Evolutionary conservation across 352 stramenopile genomes (phyloP).

Genomic region (Elongisporangium undulatum): DNA sequence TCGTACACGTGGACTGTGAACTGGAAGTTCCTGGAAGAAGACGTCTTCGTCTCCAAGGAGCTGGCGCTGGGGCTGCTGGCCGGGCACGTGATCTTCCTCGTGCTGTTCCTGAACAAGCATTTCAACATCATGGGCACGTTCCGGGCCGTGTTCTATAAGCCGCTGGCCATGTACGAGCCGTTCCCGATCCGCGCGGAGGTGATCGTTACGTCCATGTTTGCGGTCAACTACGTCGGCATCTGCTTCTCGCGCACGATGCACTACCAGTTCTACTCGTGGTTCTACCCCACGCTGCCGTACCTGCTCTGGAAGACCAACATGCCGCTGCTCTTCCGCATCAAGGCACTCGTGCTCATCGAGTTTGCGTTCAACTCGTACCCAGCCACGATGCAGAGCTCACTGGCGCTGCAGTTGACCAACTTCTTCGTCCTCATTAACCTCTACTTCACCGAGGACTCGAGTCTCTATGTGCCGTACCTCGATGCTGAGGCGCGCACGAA

Average conservation of each 20-base stretch:
- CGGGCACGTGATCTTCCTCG: conserved; percentile 65
- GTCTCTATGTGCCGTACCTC: conserved; percentile 68
- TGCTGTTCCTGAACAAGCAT: conserved; percentile 79
- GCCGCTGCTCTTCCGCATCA: conserved; percentile 75
- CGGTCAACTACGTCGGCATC: conserved; percentile 96
- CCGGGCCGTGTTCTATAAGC: conserved; percentile 63
- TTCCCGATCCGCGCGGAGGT: conserved; percentile 82
- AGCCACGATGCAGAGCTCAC: conserved; percentile 87
- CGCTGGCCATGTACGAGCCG: conserved; percentile 66
- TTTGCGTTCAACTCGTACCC: conserved; percentile 97
- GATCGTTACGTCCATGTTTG: conserved; percentile 84
- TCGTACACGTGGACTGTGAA: conserved; percentile 99
- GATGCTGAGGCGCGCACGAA: conserved; percentile 68
- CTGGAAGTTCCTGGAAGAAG: conserved; percentile 90
- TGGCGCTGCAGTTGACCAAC: conserved; percentile 92
- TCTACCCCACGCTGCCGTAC: conserved; percentile 95
- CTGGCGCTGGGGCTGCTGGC: conserved; percentile 56
- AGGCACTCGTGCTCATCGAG: conserved; percentile 80
- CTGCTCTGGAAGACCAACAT: conserved; percentile 90
- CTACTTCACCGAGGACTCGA: conserved; percentile 62
- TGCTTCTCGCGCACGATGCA: conserved; percentile 96
- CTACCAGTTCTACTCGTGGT: conserved; percentile 98
- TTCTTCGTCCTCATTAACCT: conserved; percentile 77
- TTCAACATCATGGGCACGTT: conserved; percentile 78
- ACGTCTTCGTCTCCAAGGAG: conserved; percentile 65